Percentiles rank a stretch among this genome's conserved stretches.
Conservation (phyloP, 1,284 basidiomycete species). For the Malassezia obtusa region DNA sequence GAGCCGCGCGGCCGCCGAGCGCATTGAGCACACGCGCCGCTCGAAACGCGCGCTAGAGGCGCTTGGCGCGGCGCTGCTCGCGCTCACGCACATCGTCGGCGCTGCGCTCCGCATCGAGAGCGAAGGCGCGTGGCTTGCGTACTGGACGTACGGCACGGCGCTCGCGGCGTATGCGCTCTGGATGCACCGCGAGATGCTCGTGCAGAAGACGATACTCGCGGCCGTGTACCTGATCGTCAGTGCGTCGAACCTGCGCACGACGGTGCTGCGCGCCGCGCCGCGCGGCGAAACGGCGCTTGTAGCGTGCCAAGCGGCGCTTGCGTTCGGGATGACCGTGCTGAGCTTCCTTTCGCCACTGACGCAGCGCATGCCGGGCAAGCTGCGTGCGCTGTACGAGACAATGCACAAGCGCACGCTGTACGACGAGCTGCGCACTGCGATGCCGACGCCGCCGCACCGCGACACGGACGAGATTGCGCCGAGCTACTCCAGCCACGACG, state of each 20-base stretch:
- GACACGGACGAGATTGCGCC: constrained; percentile 7
- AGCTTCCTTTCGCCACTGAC: constrained; percentile 33
- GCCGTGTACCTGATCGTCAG: constrained; percentile 23
- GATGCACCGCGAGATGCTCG: constrained; percentile 25
- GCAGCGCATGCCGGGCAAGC: constrained; percentile 20
- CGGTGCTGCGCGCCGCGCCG: constrained; percentile 12
- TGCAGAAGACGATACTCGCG: constrained; percentile 35
- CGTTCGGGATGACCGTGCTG: constrained; percentile 21
- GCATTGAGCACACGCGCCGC: constrained; percentile 5
- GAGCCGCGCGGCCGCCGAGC: constrained; percentile 2
- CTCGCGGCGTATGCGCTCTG: constrained; percentile 26
- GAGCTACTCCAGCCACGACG: neutral
- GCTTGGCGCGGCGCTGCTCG: constrained; percentile 20
- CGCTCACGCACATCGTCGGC: constrained; percentile 21
- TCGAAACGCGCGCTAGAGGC: constrained; percentile 16
- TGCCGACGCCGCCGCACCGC: constrained; percentile 31
- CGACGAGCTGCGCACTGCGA: constrained; percentile 31
- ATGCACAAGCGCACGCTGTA: constrained; percentile 31
- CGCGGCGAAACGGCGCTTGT: constrained; percentile 3
- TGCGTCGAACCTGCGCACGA: constrained; percentile 36
- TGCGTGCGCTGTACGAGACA: constrained; percentile 38
- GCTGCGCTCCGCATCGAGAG: constrained; percentile 15
- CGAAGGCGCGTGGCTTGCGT: constrained; percentile 21
- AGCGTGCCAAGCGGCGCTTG: constrained; percentile 20
- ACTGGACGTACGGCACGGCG: constrained; percentile 33